Base-by-base conservation (phyloP, 345 rosid species). In the Rhizophora mangle region DNA sequence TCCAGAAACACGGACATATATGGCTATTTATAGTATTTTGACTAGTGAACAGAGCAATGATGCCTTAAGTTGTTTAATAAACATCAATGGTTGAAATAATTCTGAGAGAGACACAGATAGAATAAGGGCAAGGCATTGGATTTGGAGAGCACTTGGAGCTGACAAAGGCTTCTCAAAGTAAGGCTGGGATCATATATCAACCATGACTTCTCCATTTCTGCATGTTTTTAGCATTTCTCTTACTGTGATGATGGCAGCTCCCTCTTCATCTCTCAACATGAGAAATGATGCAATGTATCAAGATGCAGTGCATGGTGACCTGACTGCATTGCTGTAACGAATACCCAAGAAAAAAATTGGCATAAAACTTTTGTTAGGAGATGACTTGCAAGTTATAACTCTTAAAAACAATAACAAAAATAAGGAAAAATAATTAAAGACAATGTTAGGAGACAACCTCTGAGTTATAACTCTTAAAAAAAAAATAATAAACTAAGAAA, bases 101-200 rank as follows among this genome's bases (percentile, higher is more conserved):
- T 20, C 31, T 30, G 31, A 3, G 31, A 30, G 4, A 30, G 32
- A 31, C 5, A 31, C 32, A 24, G 54, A n/a, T 8, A n/a, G 68
- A 70, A 68, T 46, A 70, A 73, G 71, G 80, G 85, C 27, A 78
- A 80, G 70, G 93, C 72, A 88, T 88, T 88, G 34, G 78, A n/a
- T 85, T 73, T 83, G 66, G 26, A 34, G 8, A 51, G 72, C 76
- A 70, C 54, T 60, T 22, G 62, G 74, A 77, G 76, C 81, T 69
- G 72, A 62, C 70, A 69, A 68, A 72, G 75, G 77, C 65, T 76
- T 62, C 24, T 65, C 54, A 10, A 71, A 47, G 65, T 32, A 82
- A 74, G 85, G 70, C 70, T 75, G 84, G 85, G 71, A 78, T 80
- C 80, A 49, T 60, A 39, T 53, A 37, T 37, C 43, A 37, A 6